Evolutionary conservation across 2,329 filamentous ascomycete genomes (phyloP).

Genomic region (Apiospora koreana): DNA sequence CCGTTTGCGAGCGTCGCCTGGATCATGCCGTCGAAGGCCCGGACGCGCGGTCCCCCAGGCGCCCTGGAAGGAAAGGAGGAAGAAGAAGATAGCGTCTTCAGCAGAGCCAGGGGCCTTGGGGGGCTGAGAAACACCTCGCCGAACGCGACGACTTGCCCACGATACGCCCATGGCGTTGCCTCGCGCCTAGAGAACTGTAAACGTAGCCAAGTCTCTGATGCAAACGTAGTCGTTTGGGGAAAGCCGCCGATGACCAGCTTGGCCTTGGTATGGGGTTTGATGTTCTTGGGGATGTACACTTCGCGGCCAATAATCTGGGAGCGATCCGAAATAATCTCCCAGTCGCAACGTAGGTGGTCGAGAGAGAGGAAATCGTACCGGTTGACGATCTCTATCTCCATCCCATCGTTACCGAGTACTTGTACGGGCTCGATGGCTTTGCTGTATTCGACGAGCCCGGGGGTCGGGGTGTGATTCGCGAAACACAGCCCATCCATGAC

Average conservation of each 20-base stretch:
- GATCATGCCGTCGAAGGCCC: slow-evolving; percentile 31
- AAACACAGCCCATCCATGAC: slow-evolving; percentile 57
- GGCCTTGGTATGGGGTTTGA: slow-evolving; percentile 44
- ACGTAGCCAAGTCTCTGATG: slow-evolving; percentile 47
- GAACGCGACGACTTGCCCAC: slow-evolving; percentile 53
- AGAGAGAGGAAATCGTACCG: slow-evolving; percentile 56
- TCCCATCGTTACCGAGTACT: slow-evolving; percentile 45
- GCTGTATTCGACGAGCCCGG: slow-evolving; percentile 55
- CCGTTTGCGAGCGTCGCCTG: slow-evolving; percentile 37
- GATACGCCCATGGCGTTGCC: slow-evolving; percentile 51
- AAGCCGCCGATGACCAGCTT: slow-evolving; percentile 35
- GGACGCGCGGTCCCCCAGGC: slow-evolving; percentile 21
- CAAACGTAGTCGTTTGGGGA: slow-evolving; percentile 21
- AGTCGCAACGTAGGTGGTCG: slow-evolving; percentile 49
- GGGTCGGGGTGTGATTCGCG: slow-evolving; percentile 51
- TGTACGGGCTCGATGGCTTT: slow-evolving; percentile 62
- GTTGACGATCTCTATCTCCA: slow-evolving; percentile 49
- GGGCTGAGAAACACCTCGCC: slow-evolving; percentile 45
- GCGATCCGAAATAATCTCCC: slow-evolving; percentile 43
- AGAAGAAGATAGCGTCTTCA: slow-evolving; percentile 22
- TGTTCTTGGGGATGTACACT: slow-evolving; percentile 42
- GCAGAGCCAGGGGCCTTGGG: slow-evolving; percentile 30
- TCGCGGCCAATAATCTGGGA: slow-evolving; percentile 35
- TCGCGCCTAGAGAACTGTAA: slow-evolving; percentile 47
- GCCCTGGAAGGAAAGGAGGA: slow-evolving; percentile 8